Evolutionary conservation across 2,329 filamentous ascomycete species (phyloP).

Genomic region (Cladosporium sp.): DNA sequence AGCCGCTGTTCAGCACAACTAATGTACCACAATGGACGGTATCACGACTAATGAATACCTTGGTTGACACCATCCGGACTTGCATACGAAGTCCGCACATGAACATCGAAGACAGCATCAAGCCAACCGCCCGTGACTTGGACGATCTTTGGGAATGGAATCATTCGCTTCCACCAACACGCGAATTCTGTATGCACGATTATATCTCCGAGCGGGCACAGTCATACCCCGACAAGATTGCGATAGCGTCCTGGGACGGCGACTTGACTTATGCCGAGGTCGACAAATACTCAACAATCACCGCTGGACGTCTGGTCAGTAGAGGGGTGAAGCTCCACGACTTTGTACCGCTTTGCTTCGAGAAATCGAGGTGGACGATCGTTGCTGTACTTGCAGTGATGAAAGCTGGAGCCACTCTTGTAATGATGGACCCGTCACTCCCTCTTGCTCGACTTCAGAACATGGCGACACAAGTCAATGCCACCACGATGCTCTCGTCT

Average conservation of each 20-base stretch:
- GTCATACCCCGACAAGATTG: conserved; percentile 57
- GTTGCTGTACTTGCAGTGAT: conserved; percentile 42
- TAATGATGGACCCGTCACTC: conserved; percentile 38
- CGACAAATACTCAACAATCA: conserved; percentile 12
- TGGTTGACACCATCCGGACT: conserved; percentile 17
- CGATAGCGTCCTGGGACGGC: conserved; percentile 21
- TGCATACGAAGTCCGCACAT: conserved; percentile 15
- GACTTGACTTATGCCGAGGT: conserved; percentile 20
- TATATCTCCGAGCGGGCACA: conserved; percentile 12
- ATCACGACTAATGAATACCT: conserved; percentile 17
- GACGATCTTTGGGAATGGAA: conserved; percentile 24
- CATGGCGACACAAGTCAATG: conserved; percentile 15
- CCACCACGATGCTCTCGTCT: conserved; percentile 19
- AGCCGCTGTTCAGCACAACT: conserved; percentile 16
- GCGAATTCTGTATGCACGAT: conserved; percentile 22
- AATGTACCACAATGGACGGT: conserved; percentile 19
- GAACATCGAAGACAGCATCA: conserved; percentile 17
- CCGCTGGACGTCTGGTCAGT: conserved; percentile 7
- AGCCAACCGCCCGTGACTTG: conserved; percentile 14
- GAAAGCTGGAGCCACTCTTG: conserved; percentile 40
- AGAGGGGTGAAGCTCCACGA: conserved; percentile 14
- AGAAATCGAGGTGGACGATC: conserved; percentile 39
- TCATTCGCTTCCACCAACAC: conserved; percentile 19
- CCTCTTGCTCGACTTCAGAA: conserved; percentile 19
- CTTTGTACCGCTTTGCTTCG: conserved; percentile 40